These are phyloP conservation scores for Pythium oligandrum DNA, from an alignment of 352 stramenopile species.

Conservation along the genomic window DNA sequence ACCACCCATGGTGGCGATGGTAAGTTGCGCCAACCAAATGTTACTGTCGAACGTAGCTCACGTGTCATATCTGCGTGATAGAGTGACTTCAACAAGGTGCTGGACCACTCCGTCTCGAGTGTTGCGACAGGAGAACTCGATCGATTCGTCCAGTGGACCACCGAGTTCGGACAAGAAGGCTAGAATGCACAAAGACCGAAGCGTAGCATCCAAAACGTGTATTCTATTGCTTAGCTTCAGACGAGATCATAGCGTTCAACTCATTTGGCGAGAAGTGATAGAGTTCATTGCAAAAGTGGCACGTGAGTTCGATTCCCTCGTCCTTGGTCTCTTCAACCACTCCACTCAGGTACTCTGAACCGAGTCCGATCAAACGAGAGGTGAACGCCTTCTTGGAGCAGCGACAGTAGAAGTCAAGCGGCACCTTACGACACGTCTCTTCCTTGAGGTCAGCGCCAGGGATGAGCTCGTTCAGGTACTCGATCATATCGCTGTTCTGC, in stretches of 20 bases:
- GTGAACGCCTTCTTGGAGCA: conserved; percentile 75
- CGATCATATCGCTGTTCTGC: conserved; percentile 50
- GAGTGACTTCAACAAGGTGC: conserved; percentile 94
- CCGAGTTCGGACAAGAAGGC: conserved; percentile 98
- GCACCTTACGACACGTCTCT: conserved; percentile 46
- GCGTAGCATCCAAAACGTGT: too few relatives aligned
- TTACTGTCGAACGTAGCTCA: neutral
- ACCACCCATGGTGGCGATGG: conserved; percentile 84
- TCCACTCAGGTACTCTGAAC: conserved; percentile 34
- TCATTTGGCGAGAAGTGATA: conserved; percentile 60
- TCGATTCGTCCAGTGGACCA: conserved; percentile 98
- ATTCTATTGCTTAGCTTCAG: too few relatives aligned
- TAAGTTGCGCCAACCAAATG: conserved; percentile 17
- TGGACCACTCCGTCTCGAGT: conserved; percentile 92
- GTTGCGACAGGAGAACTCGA: conserved; percentile 97
- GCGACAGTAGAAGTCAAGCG: conserved; percentile 80
- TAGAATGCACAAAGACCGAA: conserved; percentile 13
- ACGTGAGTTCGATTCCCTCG: conserved; percentile 66
- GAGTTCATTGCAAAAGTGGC: conserved; percentile 82
- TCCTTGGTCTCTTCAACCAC: conserved; percentile 45
- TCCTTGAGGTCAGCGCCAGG: conserved; percentile 58
- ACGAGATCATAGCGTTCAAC: conserved; percentile 7
- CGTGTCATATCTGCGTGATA: conserved; percentile 20
- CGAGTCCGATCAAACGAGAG: conserved; percentile 45
- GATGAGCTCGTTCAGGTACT: conserved; percentile 76